A percentile compares a stretch with the other conserved stretches of the same genome.
Conservation (phyloP, 2,329 filamentous ascomycete species). For the Bipolaris gigantea region DNA sequence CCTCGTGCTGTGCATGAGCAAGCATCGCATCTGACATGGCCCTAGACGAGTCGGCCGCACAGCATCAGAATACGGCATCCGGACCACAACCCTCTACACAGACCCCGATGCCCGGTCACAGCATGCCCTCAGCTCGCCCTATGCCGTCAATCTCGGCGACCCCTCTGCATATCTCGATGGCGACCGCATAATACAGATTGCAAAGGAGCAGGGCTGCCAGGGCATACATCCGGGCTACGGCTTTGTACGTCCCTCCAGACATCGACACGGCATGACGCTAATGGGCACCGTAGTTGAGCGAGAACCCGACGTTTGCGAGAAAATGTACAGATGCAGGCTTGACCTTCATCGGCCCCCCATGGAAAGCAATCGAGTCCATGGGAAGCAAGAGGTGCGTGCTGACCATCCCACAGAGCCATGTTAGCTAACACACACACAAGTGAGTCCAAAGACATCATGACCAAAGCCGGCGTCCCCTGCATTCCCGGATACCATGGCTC, state of each 20-base stretch:
- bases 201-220: conserved; percentile 81
- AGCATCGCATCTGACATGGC: neutral
- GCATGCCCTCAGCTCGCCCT: conserved; percentile 82
- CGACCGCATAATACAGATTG: conserved; percentile 85
- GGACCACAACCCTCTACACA: conserved; percentile 92
- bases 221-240: conserved; percentile 96
- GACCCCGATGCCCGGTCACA: conserved; percentile 85
- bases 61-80: conserved; percentile 83
- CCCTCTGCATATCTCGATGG: conserved; percentile 90
- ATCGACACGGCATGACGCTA: conserved; percentile 5
- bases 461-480: conserved; percentile 87
- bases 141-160: conserved; percentile 80
- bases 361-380: conserved; percentile 76
- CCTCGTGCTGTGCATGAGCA: neutral
- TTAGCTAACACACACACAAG: conserved; percentile 37
- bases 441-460: conserved; percentile 95
- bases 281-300: conserved; percentile 61
- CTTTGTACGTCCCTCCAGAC: conserved; percentile 56
- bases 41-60: conserved; percentile 78
- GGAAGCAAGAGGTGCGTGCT: conserved; percentile 76
- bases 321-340: conserved; percentile 88
- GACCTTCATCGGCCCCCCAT: conserved; percentile 90
- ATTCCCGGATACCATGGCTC: conserved; percentile 93
- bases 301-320: conserved; percentile 88
- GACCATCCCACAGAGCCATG: neutral